Conservation (phyloP, 106 monocot species). For the Chionographis japonica region DNA sequence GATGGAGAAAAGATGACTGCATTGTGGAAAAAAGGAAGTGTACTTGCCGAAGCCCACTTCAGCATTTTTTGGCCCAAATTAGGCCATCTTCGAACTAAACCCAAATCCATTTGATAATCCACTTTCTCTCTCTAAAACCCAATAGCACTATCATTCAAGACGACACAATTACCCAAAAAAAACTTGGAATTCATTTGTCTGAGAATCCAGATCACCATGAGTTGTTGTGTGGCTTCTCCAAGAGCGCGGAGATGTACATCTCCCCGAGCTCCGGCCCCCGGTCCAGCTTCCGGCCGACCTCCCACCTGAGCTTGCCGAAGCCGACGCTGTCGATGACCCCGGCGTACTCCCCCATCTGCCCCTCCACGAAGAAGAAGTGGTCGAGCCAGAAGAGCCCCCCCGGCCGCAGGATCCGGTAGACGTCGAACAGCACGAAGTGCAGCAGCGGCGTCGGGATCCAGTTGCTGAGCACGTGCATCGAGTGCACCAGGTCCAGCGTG, state of each 20-base stretch:
- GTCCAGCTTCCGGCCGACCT: constrained; percentile 48
- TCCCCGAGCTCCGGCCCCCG: constrained; percentile 36
- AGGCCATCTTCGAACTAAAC: too few species aligned
- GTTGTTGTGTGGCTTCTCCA: constrained; percentile 48
- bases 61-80: too few species aligned
- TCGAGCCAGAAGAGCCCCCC: constrained; percentile 56
- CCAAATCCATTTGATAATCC: too few species aligned
- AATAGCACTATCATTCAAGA: too few species aligned
- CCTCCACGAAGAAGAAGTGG: constrained; percentile 51
- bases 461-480: constrained; percentile 51
- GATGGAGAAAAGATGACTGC: too few species aligned
- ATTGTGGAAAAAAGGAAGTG: too few species aligned
- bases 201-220: constrained; percentile 24
- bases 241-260: constrained; percentile 52
- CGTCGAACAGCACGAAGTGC: constrained; percentile 40
- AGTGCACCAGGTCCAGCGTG: constrained; percentile 49
- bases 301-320: constrained; percentile 42
- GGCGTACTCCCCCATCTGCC: constrained; percentile 39
- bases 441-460: constrained; percentile 42
- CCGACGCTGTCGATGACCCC: constrained; percentile 39
- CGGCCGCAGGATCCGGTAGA: constrained; percentile 40
- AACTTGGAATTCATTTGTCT: too few species aligned
- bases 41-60: too few species aligned
- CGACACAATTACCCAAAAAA: too few species aligned
- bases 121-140: too few species aligned